Base-by-base conservation (phyloP, 306 rosid genomes). In the Luffa aegyptiaca region DNA sequence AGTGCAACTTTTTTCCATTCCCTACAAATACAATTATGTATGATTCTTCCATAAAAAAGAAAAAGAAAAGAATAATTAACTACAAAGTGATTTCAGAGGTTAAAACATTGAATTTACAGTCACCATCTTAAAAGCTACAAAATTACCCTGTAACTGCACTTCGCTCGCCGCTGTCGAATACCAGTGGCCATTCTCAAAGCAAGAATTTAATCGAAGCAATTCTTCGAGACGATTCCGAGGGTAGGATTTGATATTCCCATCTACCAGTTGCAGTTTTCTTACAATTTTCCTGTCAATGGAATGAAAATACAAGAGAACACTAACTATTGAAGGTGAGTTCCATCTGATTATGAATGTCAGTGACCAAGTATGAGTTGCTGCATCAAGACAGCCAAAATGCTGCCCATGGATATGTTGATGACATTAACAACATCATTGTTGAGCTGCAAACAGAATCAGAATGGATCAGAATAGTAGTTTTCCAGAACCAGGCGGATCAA, bases 381-480 rank as follows among this genome's bases (percentile, higher is more conserved):
- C 90, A 96, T 85, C 81, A 91, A 85, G 78, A 91, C 87, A n/a
- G 99, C 99, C 74, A 90, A 82, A 86, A 90, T 81, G 87, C 93
- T 89, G 37, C 99, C 99, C 87, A 90, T 85, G 33, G 93, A 91
- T 84, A 96, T 93, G 86, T 96, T 96, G 88, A 96, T 91, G 78
- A 96, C 62, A 68, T 96, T 96, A 65, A 96, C 99, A 3, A 85
- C 90, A 75, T 96, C 97, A 59, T 96, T 95, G 53, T 91, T 91
- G 56, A 95, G 99, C 98, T 96, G 97, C 90, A 87, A 72, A 87
- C 82, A 69, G 79, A 68, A 73, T 65, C 10, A 9, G 21, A 55
- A 44, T 10, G 46, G 79, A 68, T 26, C 7, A 65, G 41, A 72
- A 48, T 16, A 21, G 56, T 71, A 26, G 76, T 46, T 48, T 71